A percentile compares a stretch with the other conserved stretches of the same genome.
Conservation (phyloP, 1,284 basidiomycete genomes). For the Golubevia sp. region DNA sequence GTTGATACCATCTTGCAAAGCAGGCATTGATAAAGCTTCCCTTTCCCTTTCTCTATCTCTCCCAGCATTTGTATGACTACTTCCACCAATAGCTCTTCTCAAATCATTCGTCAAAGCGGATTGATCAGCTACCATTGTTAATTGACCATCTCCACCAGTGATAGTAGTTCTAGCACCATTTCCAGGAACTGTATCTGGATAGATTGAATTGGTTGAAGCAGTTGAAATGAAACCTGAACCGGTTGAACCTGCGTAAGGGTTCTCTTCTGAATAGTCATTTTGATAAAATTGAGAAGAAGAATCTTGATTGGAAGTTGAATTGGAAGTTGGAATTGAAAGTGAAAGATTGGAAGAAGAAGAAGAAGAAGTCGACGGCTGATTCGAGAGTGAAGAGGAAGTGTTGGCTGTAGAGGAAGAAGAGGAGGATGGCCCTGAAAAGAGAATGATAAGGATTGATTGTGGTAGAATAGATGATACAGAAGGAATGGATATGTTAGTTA, state of each 20-base stretch:
- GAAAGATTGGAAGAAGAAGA: conserved; percentile 7
- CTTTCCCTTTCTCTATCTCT: not conserved
- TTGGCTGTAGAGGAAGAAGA: conserved; percentile 15
- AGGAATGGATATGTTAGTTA: not conserved
- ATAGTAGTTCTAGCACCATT: conserved; percentile 15
- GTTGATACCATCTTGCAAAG: not conserved
- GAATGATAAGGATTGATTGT: not conserved
- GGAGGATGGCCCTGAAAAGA: not conserved
- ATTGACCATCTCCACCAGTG: conserved; percentile 5
- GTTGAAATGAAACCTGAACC: conserved; percentile 14
- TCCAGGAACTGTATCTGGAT: conserved; percentile 38
- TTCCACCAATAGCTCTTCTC: conserved; percentile 40
- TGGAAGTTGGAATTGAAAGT: conserved; percentile 18
- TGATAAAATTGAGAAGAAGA: not conserved
- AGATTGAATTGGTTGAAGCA: conserved; percentile 20
- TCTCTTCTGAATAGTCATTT: conserved; percentile 8
- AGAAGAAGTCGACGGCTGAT: not conserved
- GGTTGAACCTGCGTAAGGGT: conserved; percentile 29
- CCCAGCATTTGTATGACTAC: conserved; percentile 16
- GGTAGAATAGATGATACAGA: not conserved
- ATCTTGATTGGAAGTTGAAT: conserved; percentile 12
- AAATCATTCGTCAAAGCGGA: conserved; percentile 45
- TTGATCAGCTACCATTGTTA: conserved; percentile 10
- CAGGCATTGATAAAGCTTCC: not conserved
- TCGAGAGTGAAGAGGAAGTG: not conserved